Conservation (phyloP, 208 protist species). For the Trypanosoma boissoni region DNA sequence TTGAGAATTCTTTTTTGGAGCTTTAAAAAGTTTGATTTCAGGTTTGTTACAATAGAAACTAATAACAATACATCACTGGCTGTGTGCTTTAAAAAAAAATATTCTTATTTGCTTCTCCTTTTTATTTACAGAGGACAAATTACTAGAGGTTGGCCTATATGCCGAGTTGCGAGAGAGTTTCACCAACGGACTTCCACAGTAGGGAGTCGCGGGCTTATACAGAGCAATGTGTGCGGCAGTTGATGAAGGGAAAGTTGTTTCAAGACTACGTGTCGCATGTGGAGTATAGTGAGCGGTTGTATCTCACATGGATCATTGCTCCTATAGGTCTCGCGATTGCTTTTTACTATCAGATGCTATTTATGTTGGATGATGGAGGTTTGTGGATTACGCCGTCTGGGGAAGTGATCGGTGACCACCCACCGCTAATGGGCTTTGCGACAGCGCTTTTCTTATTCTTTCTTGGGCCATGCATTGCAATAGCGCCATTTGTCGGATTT, state of each 20-base stretch:
- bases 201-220: slow-evolving; percentile 56
- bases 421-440: slow-evolving; percentile 16
- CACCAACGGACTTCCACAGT: slow-evolving; percentile 58
- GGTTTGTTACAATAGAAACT: too few species aligned
- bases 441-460: slow-evolving; percentile 46
- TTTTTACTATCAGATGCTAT: slow-evolving; percentile 56
- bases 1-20: too few species aligned
- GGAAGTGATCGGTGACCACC: not conserved
- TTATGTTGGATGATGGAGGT: slow-evolving; percentile 2
- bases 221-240: slow-evolving; percentile 42
- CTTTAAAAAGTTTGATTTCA: too few species aligned
- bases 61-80: too few species aligned
- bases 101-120: not conserved
- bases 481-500: slow-evolving; percentile 63
- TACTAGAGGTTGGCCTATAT: not conserved
- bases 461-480: slow-evolving; percentile 50
- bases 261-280: slow-evolving; percentile 50
- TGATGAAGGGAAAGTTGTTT: slow-evolving; percentile 48
- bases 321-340: slow-evolving; percentile 47
- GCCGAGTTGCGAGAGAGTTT: slow-evolving; percentile 51
- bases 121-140: not conserved
- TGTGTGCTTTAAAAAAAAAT: too few species aligned
- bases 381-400: not conserved
- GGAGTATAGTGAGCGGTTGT: slow-evolving; percentile 62
- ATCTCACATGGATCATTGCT: slow-evolving; percentile 68